Evolutionary conservation across 1,284 basidiomycete genomes (phyloP), one percentile per base, ranked within the genome.

Genomic region (Cutaneotrichosporon mucoides): DNA sequence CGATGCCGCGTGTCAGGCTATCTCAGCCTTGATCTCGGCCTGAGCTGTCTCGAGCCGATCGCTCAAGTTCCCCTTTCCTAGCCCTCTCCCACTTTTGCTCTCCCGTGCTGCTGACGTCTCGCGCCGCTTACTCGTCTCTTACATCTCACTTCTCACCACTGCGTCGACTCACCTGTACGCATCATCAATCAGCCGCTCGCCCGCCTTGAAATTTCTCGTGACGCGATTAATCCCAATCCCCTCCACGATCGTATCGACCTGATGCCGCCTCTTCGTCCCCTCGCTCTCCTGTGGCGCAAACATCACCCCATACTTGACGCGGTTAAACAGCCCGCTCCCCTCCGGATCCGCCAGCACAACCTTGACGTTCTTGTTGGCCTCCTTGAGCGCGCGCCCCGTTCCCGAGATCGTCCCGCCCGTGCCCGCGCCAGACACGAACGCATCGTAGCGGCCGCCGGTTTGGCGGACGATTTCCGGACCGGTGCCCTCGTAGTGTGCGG

Each of bases 401-500:
- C 95, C 96, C 0, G 92, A 87, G 42, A 99, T 85, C 0, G 95
- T 98, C 3, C 96, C 96, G 5, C 96, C 96, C 0, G 95, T 99
- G 12, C 92, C 92, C 61, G 94, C 93, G 1, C 96, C 96, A n/a
- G 88, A 86, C 35, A 99, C 88, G 71, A 98, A 98, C 3, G 89
- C 92, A 69, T 90, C 84, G 1, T 97, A 67, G 24, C 80, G 79
- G 1, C 93, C 93, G 65, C 86, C 88, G 0, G 91, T 93, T 73
- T 99, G 96, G 53, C 87, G 82, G 87, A 93, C 92, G 43, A 99
- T 92, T 79, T 99, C 96, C 0, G 93, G 93, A 0, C 92, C 96
- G 0, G 95, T 99, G 1, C 90, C 89, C 41, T 85, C 79, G 68
- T 85, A 92, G 74, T 99, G 96, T 0, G 95, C 93, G 62, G 87